phyloP scores from a whole-genome alignment of 1,139 yeast species.

The Candida sp. region DNA sequence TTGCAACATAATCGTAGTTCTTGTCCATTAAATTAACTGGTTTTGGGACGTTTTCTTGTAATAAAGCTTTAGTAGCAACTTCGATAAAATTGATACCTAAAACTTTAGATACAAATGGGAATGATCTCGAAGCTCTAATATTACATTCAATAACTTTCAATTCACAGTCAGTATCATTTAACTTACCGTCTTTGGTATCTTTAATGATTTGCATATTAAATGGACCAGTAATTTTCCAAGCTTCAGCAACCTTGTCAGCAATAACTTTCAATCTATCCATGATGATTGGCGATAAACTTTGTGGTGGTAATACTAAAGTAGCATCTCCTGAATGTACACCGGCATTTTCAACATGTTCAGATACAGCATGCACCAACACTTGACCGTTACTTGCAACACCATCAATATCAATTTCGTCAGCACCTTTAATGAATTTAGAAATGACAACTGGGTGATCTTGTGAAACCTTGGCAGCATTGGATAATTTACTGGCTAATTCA shows the following conservation, averaged over 20 bases:
- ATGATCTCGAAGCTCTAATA: slow-evolving; percentile 96
- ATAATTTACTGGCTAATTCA: slow-evolving; percentile 78
- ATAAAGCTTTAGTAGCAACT: slow-evolving; percentile 84
- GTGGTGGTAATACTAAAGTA: slow-evolving; percentile 91
- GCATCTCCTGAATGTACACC: slow-evolving; percentile 99
- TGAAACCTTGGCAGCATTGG: slow-evolving; percentile 88
- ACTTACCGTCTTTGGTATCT: slow-evolving; percentile 46
- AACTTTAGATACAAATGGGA: slow-evolving; percentile 98
- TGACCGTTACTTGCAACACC: slow-evolving; percentile 91
- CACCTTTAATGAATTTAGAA: slow-evolving; percentile 92
- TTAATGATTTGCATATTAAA: slow-evolving; percentile 97
- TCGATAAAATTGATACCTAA: slow-evolving; percentile 92
- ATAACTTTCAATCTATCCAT: slow-evolving; percentile 68
- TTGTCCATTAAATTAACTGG: slow-evolving; percentile 69
- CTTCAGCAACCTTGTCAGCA: slow-evolving; percentile 89
- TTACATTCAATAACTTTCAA: slow-evolving; percentile 97
- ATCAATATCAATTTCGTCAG: slow-evolving; percentile 96
- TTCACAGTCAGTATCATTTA: slow-evolving; percentile 52
- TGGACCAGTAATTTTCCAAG: slow-evolving; percentile 97
- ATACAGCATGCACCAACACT: slow-evolving; percentile 90
- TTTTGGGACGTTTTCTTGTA: slow-evolving; percentile 66
- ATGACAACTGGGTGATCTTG: slow-evolving; percentile 97
- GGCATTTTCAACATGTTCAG: slow-evolving; percentile 98
- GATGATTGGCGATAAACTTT: slow-evolving; percentile 55
- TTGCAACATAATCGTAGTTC: slow-evolving; percentile 75